Evolutionary conservation across 331 rosid species (phyloP), one percentile per base, ranked within the genome.

Genomic region (Rosa hybrid): DNA sequence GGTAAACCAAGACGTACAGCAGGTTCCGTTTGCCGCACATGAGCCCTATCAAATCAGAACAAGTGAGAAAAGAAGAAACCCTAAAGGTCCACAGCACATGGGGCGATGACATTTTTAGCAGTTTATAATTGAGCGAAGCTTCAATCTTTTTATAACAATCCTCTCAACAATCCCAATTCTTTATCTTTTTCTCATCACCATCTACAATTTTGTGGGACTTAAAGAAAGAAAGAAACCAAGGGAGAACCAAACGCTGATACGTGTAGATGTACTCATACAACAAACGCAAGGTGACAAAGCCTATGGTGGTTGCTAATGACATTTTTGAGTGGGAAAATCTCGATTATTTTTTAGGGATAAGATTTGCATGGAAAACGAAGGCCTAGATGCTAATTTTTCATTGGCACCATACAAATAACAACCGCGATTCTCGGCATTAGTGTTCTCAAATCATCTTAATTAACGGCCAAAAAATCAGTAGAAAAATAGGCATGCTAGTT

Each of bases 361-460:
- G 91, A 87, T 86, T 6, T 81, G 84, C 83, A 83, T 81, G 84
- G 83, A 85, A 86, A 82, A 85, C 87, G 87, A 87, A 78, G 85
- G 81, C 70, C 7, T 57, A 60, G 82, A 86, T 83, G 82, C 18
- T 54, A 72, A 80, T 71, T 68, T 38, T 83, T 83, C 84, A 71
- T 71, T 81, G 82, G 80, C 64, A 8, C 84, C 34, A 76, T 78
- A 1, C 34, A 30, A 48, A 11, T 70, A 57, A 25, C 44, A 27
- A 85, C 94, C 97, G 90, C 45, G 91, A 92, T 90, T 90, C 82
- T 88, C 89, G 94, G 69, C 38, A 85, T 90, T 81, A 82, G 88
- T 90, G 89, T 82, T 85, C 54, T 75, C 84, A 14, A 81, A 82
- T 77, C 82, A 77, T 74, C 69, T 81, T 84, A 56, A 75, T 53